Evolutionary conservation across 2,329 filamentous ascomycete species (phyloP).

Genomic region (Fusarium oligoseptatum): DNA sequence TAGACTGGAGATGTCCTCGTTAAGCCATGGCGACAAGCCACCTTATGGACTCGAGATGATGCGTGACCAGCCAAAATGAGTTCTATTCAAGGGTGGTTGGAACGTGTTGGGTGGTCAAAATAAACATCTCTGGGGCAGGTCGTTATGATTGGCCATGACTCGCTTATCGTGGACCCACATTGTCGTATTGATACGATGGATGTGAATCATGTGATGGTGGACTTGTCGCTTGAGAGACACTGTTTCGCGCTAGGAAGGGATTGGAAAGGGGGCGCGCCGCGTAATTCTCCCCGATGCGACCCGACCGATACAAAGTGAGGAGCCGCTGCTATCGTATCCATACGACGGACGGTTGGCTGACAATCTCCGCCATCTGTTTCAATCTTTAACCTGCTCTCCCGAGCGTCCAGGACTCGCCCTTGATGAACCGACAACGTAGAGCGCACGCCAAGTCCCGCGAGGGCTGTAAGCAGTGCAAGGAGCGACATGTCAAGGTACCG

Average conservation of each 20-base stretch:
- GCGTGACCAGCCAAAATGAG: too few relatives aligned
- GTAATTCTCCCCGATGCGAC: too few relatives aligned
- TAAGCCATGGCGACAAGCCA: too few relatives aligned
- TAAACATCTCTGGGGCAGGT: too few relatives aligned
- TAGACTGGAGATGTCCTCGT: too few relatives aligned
- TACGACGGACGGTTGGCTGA: background rate
- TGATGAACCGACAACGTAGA: slow-evolving; percentile 1
- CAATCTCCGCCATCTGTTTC: background rate
- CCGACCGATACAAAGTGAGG: background rate
- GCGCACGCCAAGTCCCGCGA: slow-evolving; percentile 9
- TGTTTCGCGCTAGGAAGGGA: background rate
- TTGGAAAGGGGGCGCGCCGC: too few relatives aligned
- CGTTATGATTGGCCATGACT: background rate
- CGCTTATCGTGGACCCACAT: background rate
- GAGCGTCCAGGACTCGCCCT: background rate
- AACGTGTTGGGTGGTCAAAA: too few relatives aligned
- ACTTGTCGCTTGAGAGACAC: too few relatives aligned
- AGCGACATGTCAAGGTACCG: slow-evolving; percentile 3
- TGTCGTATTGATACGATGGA: background rate
- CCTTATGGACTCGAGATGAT: too few relatives aligned
- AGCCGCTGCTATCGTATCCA: background rate
- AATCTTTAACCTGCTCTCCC: background rate
- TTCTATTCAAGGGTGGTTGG: too few relatives aligned
- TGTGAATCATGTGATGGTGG: too few relatives aligned
- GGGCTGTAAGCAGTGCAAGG: slow-evolving; percentile 11